A percentile compares a stretch with the other conserved stretches of the same genome.
Evolutionary conservation across 768 basidiomycete genomes (phyloP).

Genomic region (Russula compacta): DNA sequence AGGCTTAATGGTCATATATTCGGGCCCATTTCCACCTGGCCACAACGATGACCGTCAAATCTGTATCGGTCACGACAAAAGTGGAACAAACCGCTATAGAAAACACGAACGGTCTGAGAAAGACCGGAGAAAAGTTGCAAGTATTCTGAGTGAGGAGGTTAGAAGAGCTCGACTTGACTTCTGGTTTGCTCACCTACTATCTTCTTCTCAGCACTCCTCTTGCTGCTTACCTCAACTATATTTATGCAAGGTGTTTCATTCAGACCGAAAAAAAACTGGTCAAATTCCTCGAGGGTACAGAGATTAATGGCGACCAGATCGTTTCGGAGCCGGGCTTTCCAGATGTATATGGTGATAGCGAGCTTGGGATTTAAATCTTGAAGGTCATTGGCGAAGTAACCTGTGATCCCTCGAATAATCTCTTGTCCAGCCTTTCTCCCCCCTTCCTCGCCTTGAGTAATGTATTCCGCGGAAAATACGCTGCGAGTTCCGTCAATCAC

Average conservation of each 20-base stretch:
- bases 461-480: constrained; percentile 8
- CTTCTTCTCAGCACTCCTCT: constrained; percentile 11
- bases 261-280: constrained; percentile 11
- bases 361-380: neutral
- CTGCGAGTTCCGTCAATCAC: constrained; percentile 17
- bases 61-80: neutral
- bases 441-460: constrained; percentile 4
- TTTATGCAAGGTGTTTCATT: constrained; percentile 7
- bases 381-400: constrained; percentile 1
- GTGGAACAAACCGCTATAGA: constrained; percentile 9
- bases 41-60: constrained; percentile 5
- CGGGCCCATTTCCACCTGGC: constrained; percentile 46
- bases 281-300: constrained; percentile 11
- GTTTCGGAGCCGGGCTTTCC: constrained; percentile 1
- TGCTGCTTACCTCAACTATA: constrained; percentile 13
- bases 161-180: neutral
- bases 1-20: constrained; percentile 47
- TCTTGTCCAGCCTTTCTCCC: constrained; percentile 16
- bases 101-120: constrained; percentile 9
- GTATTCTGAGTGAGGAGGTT: constrained; percentile 4
- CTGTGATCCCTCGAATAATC: neutral
- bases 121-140: constrained; percentile 12
- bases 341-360: constrained; percentile 11
- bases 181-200: constrained; percentile 7
- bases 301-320: constrained; percentile 1